Base-by-base conservation (phyloP, 306 rosid species). In the Purshia tridentata region DNA sequence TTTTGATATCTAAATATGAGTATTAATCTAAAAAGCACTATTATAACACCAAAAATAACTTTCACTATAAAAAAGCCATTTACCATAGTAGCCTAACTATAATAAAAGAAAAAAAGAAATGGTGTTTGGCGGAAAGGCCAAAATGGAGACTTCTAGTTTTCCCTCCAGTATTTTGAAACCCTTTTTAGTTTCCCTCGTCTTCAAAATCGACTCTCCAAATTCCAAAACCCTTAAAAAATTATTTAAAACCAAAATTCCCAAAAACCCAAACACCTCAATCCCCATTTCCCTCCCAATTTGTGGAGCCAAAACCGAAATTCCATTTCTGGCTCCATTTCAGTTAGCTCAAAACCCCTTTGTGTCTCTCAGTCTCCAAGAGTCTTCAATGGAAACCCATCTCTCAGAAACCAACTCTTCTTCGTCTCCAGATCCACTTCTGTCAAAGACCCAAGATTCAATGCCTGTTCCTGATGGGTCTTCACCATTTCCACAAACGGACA, bases 101-200 rank as follows among this genome's bases (percentile, higher is more conserved):
- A n/a, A n/a, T n/a, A 29, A 29, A 29, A 29, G 35, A 29, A 1
- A 29, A 29, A 29, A 29, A 29, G 35, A 29, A 29, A 29, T 29
- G 35, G 35, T 29, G 35, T 77, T 79, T 77, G 53, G 35, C 18
- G 40, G 55, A 61, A 76, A 72, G 8, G 12, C 29, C 60, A 60
- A 75, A 76, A 68, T 6, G 12, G 10, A 7, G 42, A 11, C 49
- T 58, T 37, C 48, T 39, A 12, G 71, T 61, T 84, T 86, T 85
- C 89, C 87, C 89, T 78, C 85, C 77, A 49, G 5, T 1, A 11
- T 5, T 12, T 56, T 12, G 18, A 29, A 53, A 42, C 23, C 41
- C 55, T 15, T 57, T 82, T 78, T 51, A 9, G 42, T 72, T 90
- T 83, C 90, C 92, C 89, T 75, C 89, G 59, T 61, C 68, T 76